These are phyloP conservation scores for Salix arbutifolia DNA, from an alignment of 345 rosid genomes.

Conservation along the genomic window DNA sequence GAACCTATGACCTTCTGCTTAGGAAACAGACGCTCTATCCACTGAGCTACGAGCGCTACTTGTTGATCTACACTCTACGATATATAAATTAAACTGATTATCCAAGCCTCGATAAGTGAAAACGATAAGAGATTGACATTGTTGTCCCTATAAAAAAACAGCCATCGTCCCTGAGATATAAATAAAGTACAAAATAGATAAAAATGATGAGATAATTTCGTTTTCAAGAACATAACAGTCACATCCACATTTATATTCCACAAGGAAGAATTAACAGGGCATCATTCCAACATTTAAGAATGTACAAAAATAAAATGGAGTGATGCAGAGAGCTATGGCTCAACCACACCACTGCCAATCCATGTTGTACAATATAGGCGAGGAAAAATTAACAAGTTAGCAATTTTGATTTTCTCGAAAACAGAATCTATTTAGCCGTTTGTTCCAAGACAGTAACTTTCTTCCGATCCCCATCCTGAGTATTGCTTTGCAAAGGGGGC, in stretches of 20 bases:
- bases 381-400: neutral
- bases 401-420: neutral
- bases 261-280: neutral
- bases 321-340: neutral
- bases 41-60: slow-evolving; percentile 80
- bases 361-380: neutral
- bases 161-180: neutral
- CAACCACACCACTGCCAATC: neutral
- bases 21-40: slow-evolving; percentile 99
- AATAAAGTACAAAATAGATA: neutral
- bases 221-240: neutral
- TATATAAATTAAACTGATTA: no score
- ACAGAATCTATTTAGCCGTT: neutral
- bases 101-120: no score
- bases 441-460: slow-evolving; percentile 17
- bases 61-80: rapidly evolving
- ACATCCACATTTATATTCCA: neutral
- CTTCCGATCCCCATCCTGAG: slow-evolving; percentile 6
- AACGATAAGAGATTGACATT: no score
- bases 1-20: slow-evolving; percentile 35
- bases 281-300: neutral
- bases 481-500: slow-evolving; percentile 62
- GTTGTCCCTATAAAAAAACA: neutral
- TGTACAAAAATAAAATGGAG: neutral
- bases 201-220: neutral